Base-by-base conservation (phyloP, 805 yeast species). In the Kazachstania taianensis region DNA sequence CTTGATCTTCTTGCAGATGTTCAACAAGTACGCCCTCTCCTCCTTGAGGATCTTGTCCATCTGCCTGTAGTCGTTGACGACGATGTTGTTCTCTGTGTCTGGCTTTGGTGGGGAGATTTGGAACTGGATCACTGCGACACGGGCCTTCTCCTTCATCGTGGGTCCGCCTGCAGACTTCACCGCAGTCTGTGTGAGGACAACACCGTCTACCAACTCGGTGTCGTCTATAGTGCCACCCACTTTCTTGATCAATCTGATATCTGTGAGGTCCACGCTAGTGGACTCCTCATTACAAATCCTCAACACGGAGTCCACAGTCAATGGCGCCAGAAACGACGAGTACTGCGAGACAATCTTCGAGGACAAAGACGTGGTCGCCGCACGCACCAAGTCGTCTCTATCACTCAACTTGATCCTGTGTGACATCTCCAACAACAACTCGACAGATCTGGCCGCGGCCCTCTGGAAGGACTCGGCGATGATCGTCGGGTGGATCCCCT, bases 1-100 rank as follows among this genome's bases (percentile, higher is more conserved):
- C 58, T 94, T 92, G 65, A 92, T 85, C 58, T 84, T 85, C 63
- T 92, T 92, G 69, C 96, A 87, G 57, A 92, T 82, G 60, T 89
- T 89, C 57, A 92, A 72, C 54, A 92, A 66, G 58, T 92, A 92
- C 20, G 95, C 92, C 59, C 99, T 79, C 69, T 92, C 98, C 65
- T 92, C 99, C 57, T 94, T 92, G 57, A 92, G 70, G 49, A 92
- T 92, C 66, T 89, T 92, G 63, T 92, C 99, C 99, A 92, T 92
- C 64, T 92, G 98, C 63, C 98, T 76, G 67, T 92, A 92, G 62
- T 92, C 99, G 56, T 83, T 92, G 37, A 92, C 97, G 39, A 92
- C 94, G 33, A 92, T 89, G 57, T 87, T 89, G 62, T 92, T 92
- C 66, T 92, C 98, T 81, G 94, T 81, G 56, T 86, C 96, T 15